Conservation (phyloP, 306 rosid species). For the Quercus gilva region DNA sequence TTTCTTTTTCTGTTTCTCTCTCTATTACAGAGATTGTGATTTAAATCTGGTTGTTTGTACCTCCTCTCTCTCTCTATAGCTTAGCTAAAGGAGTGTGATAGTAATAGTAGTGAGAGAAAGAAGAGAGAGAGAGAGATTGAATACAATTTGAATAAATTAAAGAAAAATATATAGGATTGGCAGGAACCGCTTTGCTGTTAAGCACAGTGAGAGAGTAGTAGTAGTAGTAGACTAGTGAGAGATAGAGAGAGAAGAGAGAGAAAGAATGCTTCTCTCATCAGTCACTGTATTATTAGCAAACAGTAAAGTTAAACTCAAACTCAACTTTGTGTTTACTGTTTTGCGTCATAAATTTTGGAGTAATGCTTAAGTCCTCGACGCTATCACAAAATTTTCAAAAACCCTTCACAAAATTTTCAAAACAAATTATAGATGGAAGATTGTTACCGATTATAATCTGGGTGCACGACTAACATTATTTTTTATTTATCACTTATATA, state of each 20-base stretch:
- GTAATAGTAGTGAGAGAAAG: constrained; percentile 14
- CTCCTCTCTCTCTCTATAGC: not conserved
- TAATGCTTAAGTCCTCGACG: accelerated
- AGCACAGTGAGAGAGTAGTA: constrained; percentile 20
- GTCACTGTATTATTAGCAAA: too few species aligned
- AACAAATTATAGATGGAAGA: too few species aligned
- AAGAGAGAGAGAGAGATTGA: constrained; percentile 23
- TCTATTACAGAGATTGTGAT: constrained; percentile 41
- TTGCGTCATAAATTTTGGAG: too few species aligned
- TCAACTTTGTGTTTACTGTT: too few species aligned
- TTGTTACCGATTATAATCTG: accelerated
- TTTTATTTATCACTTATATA: too few species aligned
- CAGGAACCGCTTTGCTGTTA: constrained; percentile 40
- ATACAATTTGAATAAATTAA: constrained; percentile 3
- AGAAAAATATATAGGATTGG: constrained; percentile 14
- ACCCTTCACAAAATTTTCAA: too few species aligned
- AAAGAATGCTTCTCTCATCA: too few species aligned
- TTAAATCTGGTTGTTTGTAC: constrained; percentile 45
- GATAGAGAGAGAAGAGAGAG: too few species aligned
- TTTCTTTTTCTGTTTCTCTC: constrained; percentile 35
- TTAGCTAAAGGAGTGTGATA: constrained; percentile 23
- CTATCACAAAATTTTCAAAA: too few species aligned
- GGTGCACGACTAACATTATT: accelerated
- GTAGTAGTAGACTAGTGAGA: too few species aligned
- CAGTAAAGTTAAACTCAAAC: too few species aligned